A percentile compares a stretch with the other conserved stretches of the same genome.
Evolutionary conservation across 1,284 basidiomycete genomes (phyloP).

Genomic region (Phaffia rhodozyma): DNA sequence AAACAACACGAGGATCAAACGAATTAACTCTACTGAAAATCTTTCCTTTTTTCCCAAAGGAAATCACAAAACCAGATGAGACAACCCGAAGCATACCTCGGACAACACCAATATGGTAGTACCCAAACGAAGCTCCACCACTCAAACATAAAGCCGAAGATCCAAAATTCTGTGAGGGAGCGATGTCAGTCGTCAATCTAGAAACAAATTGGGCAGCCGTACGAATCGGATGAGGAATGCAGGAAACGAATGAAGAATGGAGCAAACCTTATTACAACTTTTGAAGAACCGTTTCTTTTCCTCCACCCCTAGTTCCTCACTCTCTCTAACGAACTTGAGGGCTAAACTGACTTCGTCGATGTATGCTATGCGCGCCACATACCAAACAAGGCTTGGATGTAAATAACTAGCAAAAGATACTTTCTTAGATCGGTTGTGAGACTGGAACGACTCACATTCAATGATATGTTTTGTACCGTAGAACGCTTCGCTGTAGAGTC

Average conservation of each 20-base stretch:
- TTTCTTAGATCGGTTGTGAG: background rate
- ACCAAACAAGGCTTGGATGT: background rate
- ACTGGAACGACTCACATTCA: conserved; percentile 46
- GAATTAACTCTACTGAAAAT: background rate
- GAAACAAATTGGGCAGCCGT: no score
- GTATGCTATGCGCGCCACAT: conserved; percentile 45
- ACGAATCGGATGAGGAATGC: background rate
- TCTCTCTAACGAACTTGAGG: conserved; percentile 60
- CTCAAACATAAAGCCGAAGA: conserved; percentile 83
- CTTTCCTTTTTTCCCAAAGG: no score
- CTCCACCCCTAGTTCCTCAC: conserved; percentile 60
- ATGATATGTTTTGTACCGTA: conserved; percentile 76
- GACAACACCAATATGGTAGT: conserved; percentile 40
- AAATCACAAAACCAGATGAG: no score
- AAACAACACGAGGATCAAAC: background rate
- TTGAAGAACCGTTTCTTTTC: conserved; percentile 91
- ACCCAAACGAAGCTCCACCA: conserved; percentile 88
- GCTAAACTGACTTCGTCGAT: conserved; percentile 63
- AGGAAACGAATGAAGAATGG: background rate
- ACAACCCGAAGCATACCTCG: background rate
- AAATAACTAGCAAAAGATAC: background rate
- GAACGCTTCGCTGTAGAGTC: conserved; percentile 88
- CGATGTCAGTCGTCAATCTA: background rate
- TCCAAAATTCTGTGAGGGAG: conserved; percentile 55
- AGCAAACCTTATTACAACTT: conserved; percentile 49